Evolutionary conservation across 352 stramenopile species (phyloP).

Genomic region (Globisporangium paroecandrum): DNA sequence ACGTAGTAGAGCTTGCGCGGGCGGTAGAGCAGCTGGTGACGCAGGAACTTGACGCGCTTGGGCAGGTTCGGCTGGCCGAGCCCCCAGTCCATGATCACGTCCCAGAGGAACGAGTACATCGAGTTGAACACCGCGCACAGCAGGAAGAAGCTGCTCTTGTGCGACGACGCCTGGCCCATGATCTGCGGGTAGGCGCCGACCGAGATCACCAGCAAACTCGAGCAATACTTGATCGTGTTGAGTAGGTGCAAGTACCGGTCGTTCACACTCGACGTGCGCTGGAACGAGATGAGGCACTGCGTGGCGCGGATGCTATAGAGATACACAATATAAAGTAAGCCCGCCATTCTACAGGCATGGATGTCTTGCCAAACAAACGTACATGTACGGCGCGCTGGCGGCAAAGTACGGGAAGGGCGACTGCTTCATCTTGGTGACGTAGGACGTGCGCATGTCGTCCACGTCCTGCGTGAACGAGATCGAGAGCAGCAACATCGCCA

Average conservation of each 20-base stretch:
- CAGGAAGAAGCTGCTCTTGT: slow-evolving; percentile 71
- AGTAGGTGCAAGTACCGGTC: slow-evolving; percentile 79
- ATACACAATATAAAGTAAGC: slow-evolving; percentile 4
- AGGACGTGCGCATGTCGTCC: slow-evolving; percentile 42
- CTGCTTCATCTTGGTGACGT: slow-evolving; percentile 70
- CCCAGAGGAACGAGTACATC: slow-evolving; percentile 96
- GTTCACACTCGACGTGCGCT: slow-evolving; percentile 59
- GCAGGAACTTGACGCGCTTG: slow-evolving; percentile 39
- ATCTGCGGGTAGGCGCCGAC: slow-evolving; percentile 74
- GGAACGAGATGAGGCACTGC: slow-evolving; percentile 81
- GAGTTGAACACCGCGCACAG: slow-evolving; percentile 89
- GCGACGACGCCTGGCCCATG: slow-evolving; percentile 41
- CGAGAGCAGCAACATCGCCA: slow-evolving; percentile 60
- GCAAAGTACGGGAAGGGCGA: slow-evolving; percentile 70
- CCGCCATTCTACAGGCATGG: neutral
- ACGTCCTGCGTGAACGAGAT: slow-evolving; percentile 50
- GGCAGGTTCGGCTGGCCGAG: slow-evolving; percentile 72
- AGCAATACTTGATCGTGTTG: slow-evolving; percentile 87
- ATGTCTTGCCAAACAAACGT: neutral
- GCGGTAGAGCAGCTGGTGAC: slow-evolving; percentile 64
- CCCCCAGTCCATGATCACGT: slow-evolving; percentile 97
- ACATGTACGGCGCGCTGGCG: slow-evolving; percentile 74
- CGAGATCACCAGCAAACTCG: slow-evolving; percentile 72
- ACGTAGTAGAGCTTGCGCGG: slow-evolving; percentile 86
- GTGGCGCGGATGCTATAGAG: slow-evolving; percentile 59